Evolutionary conservation across 2,329 filamentous ascomycete species (phyloP).

Genomic region (Xylaria multiplex): DNA sequence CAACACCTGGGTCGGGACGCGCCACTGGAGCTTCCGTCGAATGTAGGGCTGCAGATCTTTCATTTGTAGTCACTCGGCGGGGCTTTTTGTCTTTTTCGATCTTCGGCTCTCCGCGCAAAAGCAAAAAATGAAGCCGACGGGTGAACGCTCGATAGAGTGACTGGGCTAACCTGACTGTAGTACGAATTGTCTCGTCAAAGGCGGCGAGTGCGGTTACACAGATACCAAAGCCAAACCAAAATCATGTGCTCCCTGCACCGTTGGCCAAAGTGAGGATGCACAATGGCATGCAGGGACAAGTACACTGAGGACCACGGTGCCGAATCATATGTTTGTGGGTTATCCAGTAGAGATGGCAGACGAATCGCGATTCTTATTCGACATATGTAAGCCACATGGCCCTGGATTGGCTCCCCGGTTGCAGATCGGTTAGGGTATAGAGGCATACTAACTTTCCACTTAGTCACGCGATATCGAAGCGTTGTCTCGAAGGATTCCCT

Average conservation of each 20-base stretch:
- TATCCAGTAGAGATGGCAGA: conserved; percentile 39
- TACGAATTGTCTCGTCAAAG: conserved; percentile 44
- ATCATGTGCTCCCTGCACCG: conserved; percentile 28
- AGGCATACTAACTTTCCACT: conserved; percentile 18
- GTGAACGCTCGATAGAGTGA: neutral
- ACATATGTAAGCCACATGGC: conserved; percentile 37
- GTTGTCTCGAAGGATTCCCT: conserved; percentile 37
- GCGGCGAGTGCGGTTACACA: conserved; percentile 41
- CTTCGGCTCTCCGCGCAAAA: neutral
- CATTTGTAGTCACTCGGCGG: conserved; percentile 33
- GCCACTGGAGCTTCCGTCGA: conserved; percentile 23
- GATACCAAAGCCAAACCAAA: conserved; percentile 36
- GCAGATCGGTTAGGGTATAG: neutral
- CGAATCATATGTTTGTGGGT: conserved; percentile 37
- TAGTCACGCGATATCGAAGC: conserved; percentile 41
- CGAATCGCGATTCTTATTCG: conserved; percentile 40
- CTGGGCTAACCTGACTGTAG: conserved; percentile 34
- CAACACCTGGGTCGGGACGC: conserved; percentile 13
- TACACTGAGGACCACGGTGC: conserved; percentile 32
- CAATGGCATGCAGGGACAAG: conserved; percentile 36
- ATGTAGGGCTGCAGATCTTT: conserved; percentile 35
- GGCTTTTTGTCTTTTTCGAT: conserved; percentile 10
- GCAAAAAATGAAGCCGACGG: neutral
- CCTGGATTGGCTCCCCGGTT: neutral
- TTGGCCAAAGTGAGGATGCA: conserved; percentile 25